A percentile compares a stretch with the other conserved stretches of the same genome.
phyloP scores from a whole-genome alignment of 1,284 basidiomycete genomes.

The Agroathelia rolfsii region DNA sequence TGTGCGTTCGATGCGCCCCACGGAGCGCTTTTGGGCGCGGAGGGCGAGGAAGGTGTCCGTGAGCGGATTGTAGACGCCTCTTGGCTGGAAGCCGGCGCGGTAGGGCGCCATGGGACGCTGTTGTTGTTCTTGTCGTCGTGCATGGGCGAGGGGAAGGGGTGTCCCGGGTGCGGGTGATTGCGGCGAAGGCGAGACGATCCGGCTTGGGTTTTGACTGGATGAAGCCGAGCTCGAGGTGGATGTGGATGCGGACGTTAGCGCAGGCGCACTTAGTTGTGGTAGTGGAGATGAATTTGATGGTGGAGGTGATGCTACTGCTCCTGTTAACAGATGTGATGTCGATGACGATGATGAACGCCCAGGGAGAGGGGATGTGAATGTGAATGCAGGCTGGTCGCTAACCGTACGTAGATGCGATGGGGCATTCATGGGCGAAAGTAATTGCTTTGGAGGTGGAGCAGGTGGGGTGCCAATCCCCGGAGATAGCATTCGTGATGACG shows the following conservation, averaged over 20 bases:
- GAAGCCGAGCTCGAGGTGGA: conserved; percentile 11
- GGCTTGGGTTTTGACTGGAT: conserved; percentile 10
- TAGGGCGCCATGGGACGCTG: conserved; percentile 50
- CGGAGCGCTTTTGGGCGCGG: conserved; percentile 45
- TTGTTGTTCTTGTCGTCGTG: no score
- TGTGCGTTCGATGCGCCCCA: conserved; percentile 67
- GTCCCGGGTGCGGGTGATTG: conserved; percentile 14
- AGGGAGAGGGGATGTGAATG: conserved; percentile 8
- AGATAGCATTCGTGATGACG: not conserved
- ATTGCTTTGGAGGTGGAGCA: not conserved
- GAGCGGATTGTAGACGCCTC: conserved; percentile 57
- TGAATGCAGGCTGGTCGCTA: conserved; percentile 4
- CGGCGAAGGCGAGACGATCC: conserved; percentile 19
- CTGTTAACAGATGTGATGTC: conserved; percentile 3
- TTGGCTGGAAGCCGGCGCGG: conserved; percentile 75
- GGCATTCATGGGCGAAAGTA: not conserved
- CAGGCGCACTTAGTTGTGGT: conserved; percentile 15
- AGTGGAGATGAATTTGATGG: conserved; percentile 16
- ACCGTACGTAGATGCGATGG: not conserved
- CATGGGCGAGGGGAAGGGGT: conserved; percentile 13
- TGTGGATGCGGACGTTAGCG: conserved; percentile 12
- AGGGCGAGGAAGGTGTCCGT: conserved; percentile 71
- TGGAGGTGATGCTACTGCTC: conserved; percentile 12
- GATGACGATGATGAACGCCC: conserved; percentile 5
- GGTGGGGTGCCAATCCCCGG: conserved; percentile 3